phyloP scores from a whole-genome alignment of 2,329 filamentous ascomycete species.

The Byssoonygena ceratinophila region DNA sequence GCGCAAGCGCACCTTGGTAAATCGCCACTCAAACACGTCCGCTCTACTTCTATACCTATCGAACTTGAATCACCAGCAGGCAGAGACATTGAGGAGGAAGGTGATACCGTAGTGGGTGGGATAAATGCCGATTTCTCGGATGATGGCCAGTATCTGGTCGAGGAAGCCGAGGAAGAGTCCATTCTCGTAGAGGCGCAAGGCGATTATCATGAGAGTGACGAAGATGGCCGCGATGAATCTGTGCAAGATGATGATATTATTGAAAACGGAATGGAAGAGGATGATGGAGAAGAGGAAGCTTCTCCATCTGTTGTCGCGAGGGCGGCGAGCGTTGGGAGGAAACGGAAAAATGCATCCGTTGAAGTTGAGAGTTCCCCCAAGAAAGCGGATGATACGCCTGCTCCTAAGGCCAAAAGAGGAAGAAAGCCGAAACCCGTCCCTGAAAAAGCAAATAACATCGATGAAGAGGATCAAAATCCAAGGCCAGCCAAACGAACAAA shows the following conservation, averaged over 20 bases:
- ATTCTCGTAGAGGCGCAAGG: constrained; percentile 22
- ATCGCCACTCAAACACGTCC: constrained; percentile 30
- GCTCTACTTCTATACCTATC: constrained; percentile 26
- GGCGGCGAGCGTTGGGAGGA: constrained; percentile 12
- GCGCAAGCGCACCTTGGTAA: constrained; percentile 22
- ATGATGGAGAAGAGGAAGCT: constrained; percentile 14
- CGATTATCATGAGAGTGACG: constrained; percentile 22
- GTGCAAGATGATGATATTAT: constrained; percentile 4
- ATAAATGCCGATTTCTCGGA: constrained; percentile 28
- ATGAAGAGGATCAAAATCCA: constrained; percentile 20
- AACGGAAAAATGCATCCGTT: constrained; percentile 13
- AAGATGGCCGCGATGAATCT: constrained; percentile 17
- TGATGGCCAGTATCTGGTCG: constrained; percentile 24
- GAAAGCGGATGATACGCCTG: constrained; percentile 12
- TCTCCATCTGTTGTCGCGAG: constrained; percentile 13
- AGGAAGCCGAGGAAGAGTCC: constrained; percentile 24
- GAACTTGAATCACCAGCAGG: constrained; percentile 21
- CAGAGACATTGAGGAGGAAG: constrained; percentile 16
- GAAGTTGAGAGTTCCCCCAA: not conserved
- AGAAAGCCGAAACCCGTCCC: constrained; percentile 24
- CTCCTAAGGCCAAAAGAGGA: constrained; percentile 22
- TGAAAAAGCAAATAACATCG: constrained; percentile 9
- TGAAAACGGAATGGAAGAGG: constrained; percentile 13
- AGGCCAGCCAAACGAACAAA: constrained; percentile 28
- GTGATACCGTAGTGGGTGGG: constrained; percentile 7